Base-by-base conservation (phyloP, 1,284 basidiomycete genomes). In the Apiotrichum siamense region DNA sequence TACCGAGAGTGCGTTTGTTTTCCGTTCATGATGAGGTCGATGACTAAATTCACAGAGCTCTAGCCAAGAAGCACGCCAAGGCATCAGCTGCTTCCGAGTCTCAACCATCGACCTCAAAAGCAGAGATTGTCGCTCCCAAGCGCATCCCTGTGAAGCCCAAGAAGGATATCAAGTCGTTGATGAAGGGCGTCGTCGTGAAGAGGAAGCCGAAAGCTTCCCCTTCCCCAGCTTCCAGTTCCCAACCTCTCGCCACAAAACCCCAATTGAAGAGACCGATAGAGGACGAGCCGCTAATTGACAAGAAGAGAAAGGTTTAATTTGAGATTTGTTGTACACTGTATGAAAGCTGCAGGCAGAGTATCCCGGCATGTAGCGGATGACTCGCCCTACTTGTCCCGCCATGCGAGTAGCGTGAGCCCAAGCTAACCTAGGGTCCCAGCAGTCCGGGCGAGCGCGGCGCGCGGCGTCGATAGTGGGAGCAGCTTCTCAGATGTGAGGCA, bases 161-260 rank as follows among this genome's bases (percentile, higher is more conserved):
- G 55, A 73, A 69, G 54, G 66, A 72, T 44, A 63, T 75, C 38
- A 72, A 70, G 53, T 61, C 58, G 3, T 50, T 75, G 43, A 58
- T 75, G 59, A 75, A 74, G 54, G 73, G 73, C n/a, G 61, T 75
- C 3, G 69, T 72, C 13, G 65, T 73, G 21, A 73, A 71, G 63
- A 73, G 72, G 62, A 73, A 72, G 51, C 59, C 65, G n/a, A 40
- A 40, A 17, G 3, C 38, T n/a, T n/a, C n/a, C 3, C 10, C 31
- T 3, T 11, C 44, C 2, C 31, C 31, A 15, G 29, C 27, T 9
- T 12, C 11, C 17, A 21, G 29, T 29, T 21, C 27, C 12, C 7
- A 9, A n/a, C 7, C 33, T 9, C 7, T 15, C 29, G 29, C 29
- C 9, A 31, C 15, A 9, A 31, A 31, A 31, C 29, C 29, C 29